phyloP scores from a whole-genome alignment of 2,329 filamentous ascomycete species.

The Calonectria pteridis region DNA sequence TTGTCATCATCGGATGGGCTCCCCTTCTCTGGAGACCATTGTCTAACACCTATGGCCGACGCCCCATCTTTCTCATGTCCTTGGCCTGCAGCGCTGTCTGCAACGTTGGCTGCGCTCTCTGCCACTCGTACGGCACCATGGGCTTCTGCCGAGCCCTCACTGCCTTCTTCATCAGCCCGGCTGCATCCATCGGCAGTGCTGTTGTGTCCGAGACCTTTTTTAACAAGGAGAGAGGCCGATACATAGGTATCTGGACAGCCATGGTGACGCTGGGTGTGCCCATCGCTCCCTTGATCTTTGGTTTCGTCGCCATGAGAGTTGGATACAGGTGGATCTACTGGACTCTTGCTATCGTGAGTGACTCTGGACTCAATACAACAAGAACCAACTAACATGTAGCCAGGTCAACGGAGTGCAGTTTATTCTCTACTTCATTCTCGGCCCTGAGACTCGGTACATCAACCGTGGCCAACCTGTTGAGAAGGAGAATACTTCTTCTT shows the following conservation, averaged over 20 bases:
- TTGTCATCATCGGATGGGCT: conserved; percentile 34
- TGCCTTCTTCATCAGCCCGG: conserved; percentile 67
- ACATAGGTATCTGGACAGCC: conserved; percentile 36
- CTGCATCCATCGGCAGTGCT: conserved; percentile 46
- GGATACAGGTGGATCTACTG: conserved; percentile 72
- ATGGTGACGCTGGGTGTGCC: conserved; percentile 40
- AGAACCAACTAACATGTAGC: background rate
- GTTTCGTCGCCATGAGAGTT: conserved; percentile 62
- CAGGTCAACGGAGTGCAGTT: conserved; percentile 35
- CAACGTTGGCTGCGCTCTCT: conserved; percentile 66
- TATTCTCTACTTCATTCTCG: conserved; percentile 33
- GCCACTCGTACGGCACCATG: conserved; percentile 61
- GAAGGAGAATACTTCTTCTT: background rate
- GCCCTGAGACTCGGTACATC: conserved; percentile 35
- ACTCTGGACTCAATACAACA: too few relatives aligned
- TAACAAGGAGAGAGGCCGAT: conserved; percentile 26
- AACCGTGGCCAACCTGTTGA: background rate
- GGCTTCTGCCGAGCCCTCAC: conserved; percentile 62
- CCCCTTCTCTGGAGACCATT: conserved; percentile 69
- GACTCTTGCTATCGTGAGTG: conserved; percentile 63
- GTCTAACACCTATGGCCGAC: conserved; percentile 65
- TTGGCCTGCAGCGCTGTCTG: conserved; percentile 58
- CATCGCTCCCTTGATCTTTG: conserved; percentile 53
- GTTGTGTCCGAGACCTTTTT: conserved; percentile 38
- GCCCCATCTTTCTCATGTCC: conserved; percentile 65